A percentile compares a stretch with the other conserved stretches of the same genome.
Conservation (phyloP, 2,329 filamentous ascomycete genomes). For the Apiospora saccharicola region DNA sequence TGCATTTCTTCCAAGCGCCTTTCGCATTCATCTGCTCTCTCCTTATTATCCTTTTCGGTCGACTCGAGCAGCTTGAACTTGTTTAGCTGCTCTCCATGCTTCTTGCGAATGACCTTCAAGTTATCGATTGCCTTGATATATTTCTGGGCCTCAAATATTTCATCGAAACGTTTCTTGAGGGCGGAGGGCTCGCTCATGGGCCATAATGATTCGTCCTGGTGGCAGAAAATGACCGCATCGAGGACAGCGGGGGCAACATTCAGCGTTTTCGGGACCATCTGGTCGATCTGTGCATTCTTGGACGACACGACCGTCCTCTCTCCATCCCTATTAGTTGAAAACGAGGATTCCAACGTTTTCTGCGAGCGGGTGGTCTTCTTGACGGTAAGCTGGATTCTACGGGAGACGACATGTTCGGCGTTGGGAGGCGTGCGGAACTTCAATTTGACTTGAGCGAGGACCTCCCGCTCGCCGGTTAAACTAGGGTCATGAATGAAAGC, state of each 20-base stretch:
- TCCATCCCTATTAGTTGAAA: conserved; percentile 79
- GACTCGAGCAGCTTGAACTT: conserved; percentile 78
- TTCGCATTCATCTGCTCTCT: conserved; percentile 77
- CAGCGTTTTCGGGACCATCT: conserved; percentile 83
- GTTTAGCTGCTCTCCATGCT: conserved; percentile 77
- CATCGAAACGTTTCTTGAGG: conserved; percentile 94
- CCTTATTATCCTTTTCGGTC: conserved; percentile 83
- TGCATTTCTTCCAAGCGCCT: conserved; percentile 71
- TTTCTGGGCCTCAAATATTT: conserved; percentile 96
- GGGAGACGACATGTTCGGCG: conserved; percentile 80
- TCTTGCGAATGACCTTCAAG: conserved; percentile 86
- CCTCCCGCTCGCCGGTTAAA: conserved; percentile 85
- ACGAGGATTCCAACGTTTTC: conserved; percentile 84
- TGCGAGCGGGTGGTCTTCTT: conserved; percentile 78
- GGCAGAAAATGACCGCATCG: conserved; percentile 96
- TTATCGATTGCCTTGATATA: conserved; percentile 98
- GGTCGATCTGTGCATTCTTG: conserved; percentile 80
- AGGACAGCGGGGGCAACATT: conserved; percentile 91
- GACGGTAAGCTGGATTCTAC: conserved; percentile 84
- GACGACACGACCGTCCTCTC: conserved; percentile 82
- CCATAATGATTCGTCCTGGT: conserved; percentile 98
- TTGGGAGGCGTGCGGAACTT: conserved; percentile 83
- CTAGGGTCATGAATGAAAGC: conserved; percentile 99
- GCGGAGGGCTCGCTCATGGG: conserved; percentile 87
- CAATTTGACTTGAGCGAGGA: conserved; percentile 90